A percentile compares a stretch with the other conserved stretches of the same genome.
phyloP scores from a whole-genome alignment of 176 grass and related monocot genomes.

The Phyllostachys edulis region DNA sequence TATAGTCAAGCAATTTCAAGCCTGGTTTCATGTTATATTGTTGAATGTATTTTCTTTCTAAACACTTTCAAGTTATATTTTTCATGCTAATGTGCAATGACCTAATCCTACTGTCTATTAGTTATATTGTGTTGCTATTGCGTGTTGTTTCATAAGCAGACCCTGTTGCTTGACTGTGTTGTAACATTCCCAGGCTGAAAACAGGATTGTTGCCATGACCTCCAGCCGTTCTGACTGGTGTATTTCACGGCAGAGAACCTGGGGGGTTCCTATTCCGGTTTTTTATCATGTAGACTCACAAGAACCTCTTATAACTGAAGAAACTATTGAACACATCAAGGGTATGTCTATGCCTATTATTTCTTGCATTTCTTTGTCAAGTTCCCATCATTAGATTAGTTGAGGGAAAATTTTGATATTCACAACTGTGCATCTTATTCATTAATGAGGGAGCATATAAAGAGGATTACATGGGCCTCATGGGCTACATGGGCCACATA shows the following conservation, averaged over 20 bases:
- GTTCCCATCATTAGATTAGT: no score
- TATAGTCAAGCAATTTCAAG: neutral
- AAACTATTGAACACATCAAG: conserved; percentile 90
- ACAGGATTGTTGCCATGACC: conserved; percentile 95
- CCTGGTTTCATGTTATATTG: conserved; percentile 14
- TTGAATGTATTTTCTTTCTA: conserved; percentile 10
- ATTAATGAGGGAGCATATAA: no score
- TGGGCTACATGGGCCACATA: no score
- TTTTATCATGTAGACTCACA: conserved; percentile 86
- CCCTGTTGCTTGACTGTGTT: conserved; percentile 8
- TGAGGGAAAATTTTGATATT: no score
- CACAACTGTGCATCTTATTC: no score
- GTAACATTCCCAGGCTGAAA: conserved; percentile 66
- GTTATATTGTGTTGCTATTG: conserved; percentile 8
- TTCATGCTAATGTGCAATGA: conserved; percentile 9
- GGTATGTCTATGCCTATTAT: conserved; percentile 44
- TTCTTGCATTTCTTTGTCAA: conserved; percentile 32
- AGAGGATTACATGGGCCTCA: no score
- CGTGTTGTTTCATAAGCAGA: conserved; percentile 24
- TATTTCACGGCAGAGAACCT: conserved; percentile 96
- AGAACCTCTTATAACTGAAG: conserved; percentile 89
- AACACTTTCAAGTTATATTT: conserved; percentile 1
- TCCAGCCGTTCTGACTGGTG: conserved; percentile 95
- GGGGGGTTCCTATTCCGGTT: conserved; percentile 95
- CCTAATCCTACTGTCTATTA: conserved; percentile 15